Percentiles rank a stretch among this genome's conserved stretches.
phyloP scores from a whole-genome alignment of 2,329 filamentous ascomycete species.

The Aspergillus bombycis region DNA sequence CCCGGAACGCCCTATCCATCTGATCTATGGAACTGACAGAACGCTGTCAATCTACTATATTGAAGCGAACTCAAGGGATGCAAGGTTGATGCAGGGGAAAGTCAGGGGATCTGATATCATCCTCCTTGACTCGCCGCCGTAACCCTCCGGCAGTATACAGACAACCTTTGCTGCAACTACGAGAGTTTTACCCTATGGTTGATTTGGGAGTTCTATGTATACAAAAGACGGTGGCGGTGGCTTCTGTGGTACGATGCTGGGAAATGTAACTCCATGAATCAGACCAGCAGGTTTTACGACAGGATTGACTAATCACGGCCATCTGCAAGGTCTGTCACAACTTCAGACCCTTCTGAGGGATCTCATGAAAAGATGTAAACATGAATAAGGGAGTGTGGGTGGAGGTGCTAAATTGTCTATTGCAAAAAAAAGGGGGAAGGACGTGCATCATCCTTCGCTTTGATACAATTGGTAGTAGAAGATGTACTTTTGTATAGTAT shows the following conservation, averaged over 20 bases:
- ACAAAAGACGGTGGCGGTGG: neutral
- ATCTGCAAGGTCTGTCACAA: neutral
- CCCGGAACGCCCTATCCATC: neutral
- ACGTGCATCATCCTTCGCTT: neutral
- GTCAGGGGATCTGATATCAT: conserved; percentile 16
- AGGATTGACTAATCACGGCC: neutral
- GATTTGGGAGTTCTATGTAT: neutral
- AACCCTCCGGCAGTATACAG: neutral
- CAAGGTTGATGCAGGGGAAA: conserved; percentile 20
- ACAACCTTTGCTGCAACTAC: neutral
- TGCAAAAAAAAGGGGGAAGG: neutral
- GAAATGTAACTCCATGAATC: neutral
- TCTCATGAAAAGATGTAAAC: neutral
- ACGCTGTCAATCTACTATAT: conserved; percentile 11
- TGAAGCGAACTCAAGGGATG: conserved; percentile 15
- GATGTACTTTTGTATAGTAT: neutral
- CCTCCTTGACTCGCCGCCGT: neutral
- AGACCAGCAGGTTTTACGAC: neutral
- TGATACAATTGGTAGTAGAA: neutral
- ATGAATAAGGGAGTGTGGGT: neutral
- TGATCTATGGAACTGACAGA: conserved; percentile 1
- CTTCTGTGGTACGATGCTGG: neutral
- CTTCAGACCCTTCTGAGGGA: neutral
- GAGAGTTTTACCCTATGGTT: neutral
- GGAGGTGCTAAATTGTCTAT: too few species aligned